Conservation (phyloP, 768 basidiomycete genomes). For the Trametes cubensis region DNA sequence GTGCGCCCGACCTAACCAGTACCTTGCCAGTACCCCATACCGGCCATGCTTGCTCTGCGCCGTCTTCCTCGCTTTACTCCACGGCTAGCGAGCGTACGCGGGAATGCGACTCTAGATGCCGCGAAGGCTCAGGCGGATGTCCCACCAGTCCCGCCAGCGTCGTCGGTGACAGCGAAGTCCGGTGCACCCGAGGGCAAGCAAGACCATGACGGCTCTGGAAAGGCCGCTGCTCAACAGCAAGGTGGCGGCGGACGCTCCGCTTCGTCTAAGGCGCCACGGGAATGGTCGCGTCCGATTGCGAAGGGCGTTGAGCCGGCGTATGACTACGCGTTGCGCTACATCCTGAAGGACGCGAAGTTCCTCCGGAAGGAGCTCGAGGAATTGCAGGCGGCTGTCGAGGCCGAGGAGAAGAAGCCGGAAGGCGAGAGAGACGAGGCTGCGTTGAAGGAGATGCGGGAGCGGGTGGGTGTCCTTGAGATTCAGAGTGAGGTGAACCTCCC, state of each 20-base stretch:
- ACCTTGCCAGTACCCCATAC: slow-evolving; percentile 1
- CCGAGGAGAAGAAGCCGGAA: slow-evolving; percentile 31
- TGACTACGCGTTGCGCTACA: slow-evolving; percentile 78
- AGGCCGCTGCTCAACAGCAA: slow-evolving; percentile 27
- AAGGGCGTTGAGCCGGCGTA: slow-evolving; percentile 73
- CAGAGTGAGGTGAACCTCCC: slow-evolving; percentile 88
- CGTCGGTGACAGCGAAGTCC: slow-evolving; percentile 19
- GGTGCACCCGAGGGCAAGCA: slow-evolving; percentile 9
- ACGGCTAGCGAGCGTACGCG: slow-evolving; percentile 22
- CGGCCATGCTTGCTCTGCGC: slow-evolving; percentile 31
- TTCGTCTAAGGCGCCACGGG: slow-evolving; percentile 50
- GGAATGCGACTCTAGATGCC: slow-evolving; percentile 28
- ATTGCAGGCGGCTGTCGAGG: slow-evolving; percentile 35
- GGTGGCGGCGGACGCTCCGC: slow-evolving; percentile 50
- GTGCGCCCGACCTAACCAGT: not conserved
- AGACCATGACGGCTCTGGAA: slow-evolving; percentile 2
- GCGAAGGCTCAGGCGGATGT: slow-evolving; percentile 12
- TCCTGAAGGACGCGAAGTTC: slow-evolving; percentile 60
- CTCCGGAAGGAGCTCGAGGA: slow-evolving; percentile 49
- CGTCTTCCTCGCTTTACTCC: slow-evolving; percentile 26
- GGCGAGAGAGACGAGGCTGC: slow-evolving; percentile 39
- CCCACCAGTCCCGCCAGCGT: slow-evolving; percentile 22
- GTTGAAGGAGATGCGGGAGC: slow-evolving; percentile 50
- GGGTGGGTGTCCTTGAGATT: slow-evolving; percentile 65
- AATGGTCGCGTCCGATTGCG: slow-evolving; percentile 68